Conservation (phyloP, 208 protist genomes). For the Crithidia sp. region DNA sequence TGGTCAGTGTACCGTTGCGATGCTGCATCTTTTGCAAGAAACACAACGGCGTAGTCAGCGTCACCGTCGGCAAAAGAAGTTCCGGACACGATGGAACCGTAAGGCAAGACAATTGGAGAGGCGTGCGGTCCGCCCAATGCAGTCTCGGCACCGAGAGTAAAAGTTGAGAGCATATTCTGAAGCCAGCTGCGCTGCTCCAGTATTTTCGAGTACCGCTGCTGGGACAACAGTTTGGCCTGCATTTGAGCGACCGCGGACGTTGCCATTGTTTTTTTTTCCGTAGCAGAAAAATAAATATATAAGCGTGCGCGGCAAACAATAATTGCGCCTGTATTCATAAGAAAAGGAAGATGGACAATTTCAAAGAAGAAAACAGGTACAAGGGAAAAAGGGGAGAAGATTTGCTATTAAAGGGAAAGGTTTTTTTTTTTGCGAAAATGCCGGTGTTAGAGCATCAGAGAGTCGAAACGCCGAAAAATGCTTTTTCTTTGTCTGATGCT, state of each 20-base stretch:
- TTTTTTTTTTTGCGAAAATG: background rate
- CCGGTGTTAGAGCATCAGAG: too few relatives aligned
- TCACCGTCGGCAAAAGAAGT: slow-evolving; percentile 78
- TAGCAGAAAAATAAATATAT: background rate
- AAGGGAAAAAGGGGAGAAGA: background rate
- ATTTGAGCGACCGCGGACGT: slow-evolving; percentile 1
- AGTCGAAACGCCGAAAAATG: too few relatives aligned
- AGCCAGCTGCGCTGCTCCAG: slow-evolving; percentile 37
- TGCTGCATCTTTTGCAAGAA: slow-evolving; percentile 24
- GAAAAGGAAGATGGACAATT: background rate
- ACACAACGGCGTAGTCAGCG: slow-evolving; percentile 74
- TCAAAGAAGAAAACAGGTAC: slow-evolving; percentile 1
- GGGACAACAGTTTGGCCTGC: slow-evolving; percentile 22
- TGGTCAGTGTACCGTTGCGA: slow-evolving; percentile 14
- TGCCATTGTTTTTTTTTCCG: slow-evolving; percentile 1
- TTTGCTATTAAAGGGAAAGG: background rate
- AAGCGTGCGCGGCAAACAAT: too few relatives aligned
- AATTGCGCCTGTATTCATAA: background rate
- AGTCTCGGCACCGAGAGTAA: slow-evolving; percentile 15
- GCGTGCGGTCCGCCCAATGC: background rate
- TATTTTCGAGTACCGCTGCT: slow-evolving; percentile 21
- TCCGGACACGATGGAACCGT: slow-evolving; percentile 73
- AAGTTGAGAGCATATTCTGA: slow-evolving; percentile 28
- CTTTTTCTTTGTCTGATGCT: too few relatives aligned
- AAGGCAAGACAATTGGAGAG: slow-evolving; percentile 62